Evolutionary conservation across 2,329 filamentous ascomycete species (phyloP), one percentile per base, ranked within the genome.

Genomic region (Septoria linicola): DNA sequence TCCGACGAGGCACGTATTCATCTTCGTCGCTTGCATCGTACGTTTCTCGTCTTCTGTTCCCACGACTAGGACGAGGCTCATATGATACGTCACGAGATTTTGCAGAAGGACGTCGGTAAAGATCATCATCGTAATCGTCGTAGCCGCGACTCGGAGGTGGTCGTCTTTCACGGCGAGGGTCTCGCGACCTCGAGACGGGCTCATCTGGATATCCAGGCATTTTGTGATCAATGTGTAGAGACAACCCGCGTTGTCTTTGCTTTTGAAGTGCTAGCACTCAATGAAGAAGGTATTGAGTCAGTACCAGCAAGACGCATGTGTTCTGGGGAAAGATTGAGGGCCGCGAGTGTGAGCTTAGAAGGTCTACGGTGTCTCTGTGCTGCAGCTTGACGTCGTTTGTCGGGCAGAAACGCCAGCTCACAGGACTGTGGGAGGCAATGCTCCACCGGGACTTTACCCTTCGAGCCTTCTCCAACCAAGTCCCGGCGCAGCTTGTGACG

Each of bases 21-120:
- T 64, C 61, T 41, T 65, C 63, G 41, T 66, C 63, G 42, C 59
- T 63, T 4, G 60, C 62, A 48, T 65, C 61, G 51, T 65, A 66
- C 3, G 49, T 57, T 30, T 62, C 59, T 44, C 41, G 51, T 41
- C 55, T 51, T 35, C 52, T 25, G 2, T 49, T 45, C n/a, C 50
- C 48, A 32, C 34, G 35, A 41, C 44, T 51, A 8, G 54, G 42
- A 30, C 42, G 50, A 16, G 54, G 52, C 5, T 57, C 54, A 21
- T 54, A 36, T n/a, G 46, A 21, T 8, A 13, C 27, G 20, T 51
- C 50, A 41, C 55, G 53, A n/a, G 51, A 20, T 34, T 50, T 55
- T 27, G 57, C 30, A 21, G 55, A 30, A 13, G 54, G 49, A 13
- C 57, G 41, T 11, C 55, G 53, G 36, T 59, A 59, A 19, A 47